Evolutionary conservation across 345 rosid genomes (phyloP).

Genomic region (Eucalyptus dawsonii): DNA sequence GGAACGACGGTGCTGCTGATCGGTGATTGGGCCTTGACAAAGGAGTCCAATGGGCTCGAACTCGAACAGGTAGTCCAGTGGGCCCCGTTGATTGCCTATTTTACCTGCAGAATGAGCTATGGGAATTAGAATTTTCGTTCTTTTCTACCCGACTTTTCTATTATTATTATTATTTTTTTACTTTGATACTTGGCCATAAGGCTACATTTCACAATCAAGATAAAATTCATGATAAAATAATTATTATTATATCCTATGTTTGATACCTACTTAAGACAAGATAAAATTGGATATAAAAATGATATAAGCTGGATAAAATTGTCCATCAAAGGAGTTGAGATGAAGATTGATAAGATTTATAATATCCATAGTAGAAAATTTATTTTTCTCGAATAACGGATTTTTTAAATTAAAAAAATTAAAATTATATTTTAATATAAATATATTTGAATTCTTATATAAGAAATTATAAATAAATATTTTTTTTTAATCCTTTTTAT

Average conservation of each 20-base stretch:
- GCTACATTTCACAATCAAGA: fast-evolving
- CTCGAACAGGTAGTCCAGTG: not conserved
- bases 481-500: no score
- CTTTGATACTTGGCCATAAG: no score
- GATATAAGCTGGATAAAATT: fast-evolving
- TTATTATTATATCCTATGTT: fast-evolving
- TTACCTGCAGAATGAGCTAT: not conserved
- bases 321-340: fast-evolving
- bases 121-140: not conserved
- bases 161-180: no score
- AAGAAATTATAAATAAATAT: no score
- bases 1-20: not conserved
- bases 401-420: no score
- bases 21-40: not conserved
- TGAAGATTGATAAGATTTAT: no score
- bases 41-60: not conserved
- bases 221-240: fast-evolving
- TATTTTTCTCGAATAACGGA: fast-evolving
- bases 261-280: fast-evolving
- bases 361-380: no score
- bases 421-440: no score
- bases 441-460: no score
- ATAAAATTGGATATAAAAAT: fast-evolving
- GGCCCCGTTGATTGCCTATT: not conserved
- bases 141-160: not conserved